Percentiles rank a stretch among this genome's conserved stretches.
phyloP scores from a whole-genome alignment of 2,329 filamentous ascomycete species.

The Pseudodiploospora longispora region DNA sequence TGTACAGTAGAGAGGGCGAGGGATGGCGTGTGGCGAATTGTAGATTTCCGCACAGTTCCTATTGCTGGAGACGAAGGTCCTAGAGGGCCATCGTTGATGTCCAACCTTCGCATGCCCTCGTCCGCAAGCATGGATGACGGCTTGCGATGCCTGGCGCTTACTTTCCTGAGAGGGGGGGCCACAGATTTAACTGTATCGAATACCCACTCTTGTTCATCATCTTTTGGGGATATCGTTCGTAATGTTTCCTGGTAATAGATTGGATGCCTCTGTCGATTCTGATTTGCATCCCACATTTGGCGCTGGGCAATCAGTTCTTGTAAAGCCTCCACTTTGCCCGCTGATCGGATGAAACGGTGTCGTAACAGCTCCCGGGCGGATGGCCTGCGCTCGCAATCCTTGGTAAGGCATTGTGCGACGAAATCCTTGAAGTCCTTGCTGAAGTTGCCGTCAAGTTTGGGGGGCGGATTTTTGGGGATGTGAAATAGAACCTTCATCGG shows the following conservation, averaged over 20 bases:
- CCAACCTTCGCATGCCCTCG: conserved; percentile 51
- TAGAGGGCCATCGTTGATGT: conserved; percentile 53
- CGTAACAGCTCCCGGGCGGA: conserved; percentile 80
- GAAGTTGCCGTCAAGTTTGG: conserved; percentile 76
- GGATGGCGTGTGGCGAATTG: conserved; percentile 41
- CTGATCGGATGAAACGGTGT: conserved; percentile 79
- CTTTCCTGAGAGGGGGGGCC: conserved; percentile 42
- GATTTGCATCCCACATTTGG: conserved; percentile 72
- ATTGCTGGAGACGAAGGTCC: conserved; percentile 45
- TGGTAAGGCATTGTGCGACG: conserved; percentile 79
- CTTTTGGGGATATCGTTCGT: conserved; percentile 56
- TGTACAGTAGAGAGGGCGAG: conserved; percentile 25
- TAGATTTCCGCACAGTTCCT: conserved; percentile 53
- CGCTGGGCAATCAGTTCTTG: conserved; percentile 80
- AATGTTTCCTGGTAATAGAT: conserved; percentile 94
- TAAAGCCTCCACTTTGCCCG: conserved; percentile 79
- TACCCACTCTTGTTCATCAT: conserved; percentile 81
- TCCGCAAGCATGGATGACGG: conserved; percentile 52
- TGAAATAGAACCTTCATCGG: conserved; percentile 92
- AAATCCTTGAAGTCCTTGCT: conserved; percentile 94
- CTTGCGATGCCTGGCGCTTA: conserved; percentile 42
- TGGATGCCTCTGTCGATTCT: conserved; percentile 59
- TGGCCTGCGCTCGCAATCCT: conserved; percentile 78
- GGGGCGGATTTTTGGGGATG: conserved; percentile 81
- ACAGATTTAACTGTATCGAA: conserved; percentile 88